Percentiles rank a stretch among this genome's conserved stretches.
These are phyloP conservation scores for Lachancea sp. DNA, from an alignment of 805 yeast species.

Conservation along the genomic window DNA sequence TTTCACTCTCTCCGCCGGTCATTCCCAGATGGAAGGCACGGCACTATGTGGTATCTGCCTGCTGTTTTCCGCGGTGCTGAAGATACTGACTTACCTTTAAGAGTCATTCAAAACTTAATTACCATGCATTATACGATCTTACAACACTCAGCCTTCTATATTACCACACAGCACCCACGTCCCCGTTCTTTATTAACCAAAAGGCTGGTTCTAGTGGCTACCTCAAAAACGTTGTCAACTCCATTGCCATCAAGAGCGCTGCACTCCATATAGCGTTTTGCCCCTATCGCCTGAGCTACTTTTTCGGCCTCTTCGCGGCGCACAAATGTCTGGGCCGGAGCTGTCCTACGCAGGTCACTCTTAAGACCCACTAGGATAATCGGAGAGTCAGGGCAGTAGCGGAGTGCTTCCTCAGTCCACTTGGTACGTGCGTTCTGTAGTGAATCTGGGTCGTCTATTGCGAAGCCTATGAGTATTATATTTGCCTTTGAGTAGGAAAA, in stretches of 20 bases:
- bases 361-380: conserved; percentile 76
- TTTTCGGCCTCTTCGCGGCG: conserved; percentile 52
- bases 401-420: conserved; percentile 80
- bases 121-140: background rate
- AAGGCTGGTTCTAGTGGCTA: conserved; percentile 79
- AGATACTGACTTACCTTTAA: background rate
- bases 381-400: conserved; percentile 78
- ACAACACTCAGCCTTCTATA: conserved; percentile 8
- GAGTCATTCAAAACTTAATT: background rate
- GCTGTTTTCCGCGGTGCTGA: too few species aligned
- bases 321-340: conserved; percentile 41
- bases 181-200: conserved; percentile 45
- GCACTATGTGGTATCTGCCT: too few species aligned
- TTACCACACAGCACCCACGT: conserved; percentile 33
- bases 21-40: too few species aligned
- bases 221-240: conserved; percentile 89
- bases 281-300: conserved; percentile 75
- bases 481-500: conserved; percentile 83
- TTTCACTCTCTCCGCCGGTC: too few species aligned
- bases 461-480: conserved; percentile 78
- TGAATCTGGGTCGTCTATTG: conserved; percentile 79
- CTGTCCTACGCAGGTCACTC: conserved; percentile 60
- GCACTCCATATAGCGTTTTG: conserved; percentile 77
- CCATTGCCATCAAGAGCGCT: conserved; percentile 92
- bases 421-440: conserved; percentile 73